These are phyloP conservation scores for Lyophyllum decastes DNA, from an alignment of 768 basidiomycete genomes.

Conservation along the genomic window DNA sequence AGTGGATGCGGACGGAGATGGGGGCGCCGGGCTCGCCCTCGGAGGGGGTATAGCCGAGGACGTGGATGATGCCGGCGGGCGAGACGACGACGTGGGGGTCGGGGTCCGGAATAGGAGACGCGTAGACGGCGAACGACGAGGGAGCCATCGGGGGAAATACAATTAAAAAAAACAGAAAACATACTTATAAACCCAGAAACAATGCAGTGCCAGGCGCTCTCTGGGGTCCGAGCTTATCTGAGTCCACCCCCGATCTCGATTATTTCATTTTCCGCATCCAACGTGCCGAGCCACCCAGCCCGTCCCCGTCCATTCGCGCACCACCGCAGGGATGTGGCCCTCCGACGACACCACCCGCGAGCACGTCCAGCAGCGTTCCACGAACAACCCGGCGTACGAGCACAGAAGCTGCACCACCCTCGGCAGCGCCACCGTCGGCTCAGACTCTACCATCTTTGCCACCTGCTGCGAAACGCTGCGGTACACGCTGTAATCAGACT, in stretches of 20 bases:
- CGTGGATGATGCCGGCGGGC: slow-evolving; percentile 55
- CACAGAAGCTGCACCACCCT: slow-evolving; percentile 50
- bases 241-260: neutral
- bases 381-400: slow-evolving; percentile 63
- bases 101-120: slow-evolving; percentile 7
- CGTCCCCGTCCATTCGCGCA: slow-evolving; percentile 51
- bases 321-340: slow-evolving; percentile 73
- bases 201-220: slow-evolving; percentile 17
- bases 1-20: slow-evolving; percentile 65
- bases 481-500: slow-evolving; percentile 67
- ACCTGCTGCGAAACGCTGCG: slow-evolving; percentile 69
- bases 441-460: slow-evolving; percentile 54
- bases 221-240: neutral
- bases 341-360: slow-evolving; percentile 68
- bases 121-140: slow-evolving; percentile 1
- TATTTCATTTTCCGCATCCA: slow-evolving; percentile 20
- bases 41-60: slow-evolving; percentile 63
- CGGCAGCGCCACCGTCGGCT: slow-evolving; percentile 55
- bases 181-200: slow-evolving; percentile 18
- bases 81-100: slow-evolving; percentile 39
- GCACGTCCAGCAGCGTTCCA: slow-evolving; percentile 60
- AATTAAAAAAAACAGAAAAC: too few relatives aligned
- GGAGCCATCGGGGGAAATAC: slow-evolving; percentile 4
- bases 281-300: slow-evolving; percentile 57
- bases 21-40: slow-evolving; percentile 65